Base-by-base conservation (phyloP, 768 basidiomycete genomes). In the Boletus rubroflammeus region DNA sequence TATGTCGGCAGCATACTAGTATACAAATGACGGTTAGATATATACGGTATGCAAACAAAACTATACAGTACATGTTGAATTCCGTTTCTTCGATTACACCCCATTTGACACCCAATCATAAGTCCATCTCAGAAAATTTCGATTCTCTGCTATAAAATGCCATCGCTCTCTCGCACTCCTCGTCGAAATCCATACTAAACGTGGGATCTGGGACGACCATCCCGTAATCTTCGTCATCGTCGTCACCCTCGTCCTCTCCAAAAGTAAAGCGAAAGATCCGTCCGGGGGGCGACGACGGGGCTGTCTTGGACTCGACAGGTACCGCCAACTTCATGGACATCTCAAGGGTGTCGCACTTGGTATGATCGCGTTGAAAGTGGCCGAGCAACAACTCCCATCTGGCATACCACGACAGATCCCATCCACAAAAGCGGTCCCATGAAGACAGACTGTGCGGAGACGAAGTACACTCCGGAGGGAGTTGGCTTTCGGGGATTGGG, bases 371-470 rank as follows among this genome's bases (percentile, higher is more conserved):
- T 35, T 68, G 66, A 25, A 75, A 73, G 4, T 83, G 71, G 51
- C 76, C 73, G 43, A 77, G 57, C 44, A 84, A 71, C 43, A 83
- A 49, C 53, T 81, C 77, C 79, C 81, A 83, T 51, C 80, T 79
- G 28, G 71, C 72, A 56, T 81, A 78, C 80, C 81, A 82, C 54
- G 72, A 75, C 11, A 73, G 71, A 35, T 75, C 68, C 81, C 80
- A 81, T 25, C 59, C 58, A 15, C 67, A 43, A 23, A 53, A 25
- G 3, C 25, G 41, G 17, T 42, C 31, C 65, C 67, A 63, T 5
- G 56, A 41, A 46, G 25, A 44, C 6, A 44, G 21, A 38, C 34
- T 21, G 15, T 25, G 36, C 8, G 58, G 47, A 59, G 62, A 46
- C 50, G 61, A 58, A 29, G 47, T n/a, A 23, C 31, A 11, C 21